Evolutionary conservation across 805 yeast species (phyloP).

Genomic region (Lachancea waltii): DNA sequence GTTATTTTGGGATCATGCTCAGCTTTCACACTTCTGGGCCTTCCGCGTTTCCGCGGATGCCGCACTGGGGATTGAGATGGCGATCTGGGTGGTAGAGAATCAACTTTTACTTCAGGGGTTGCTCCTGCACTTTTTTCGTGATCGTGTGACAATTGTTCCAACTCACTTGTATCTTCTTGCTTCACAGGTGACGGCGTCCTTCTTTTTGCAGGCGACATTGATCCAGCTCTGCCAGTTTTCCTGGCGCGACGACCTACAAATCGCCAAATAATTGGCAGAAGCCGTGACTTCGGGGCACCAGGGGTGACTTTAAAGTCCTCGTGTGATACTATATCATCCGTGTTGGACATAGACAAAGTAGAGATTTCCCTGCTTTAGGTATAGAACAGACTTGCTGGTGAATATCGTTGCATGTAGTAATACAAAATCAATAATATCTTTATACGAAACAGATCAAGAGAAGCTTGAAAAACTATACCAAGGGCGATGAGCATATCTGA

Average conservation of each 20-base stretch:
- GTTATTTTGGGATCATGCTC: too few species aligned
- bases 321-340: constrained; percentile 6
- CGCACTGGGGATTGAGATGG: background rate
- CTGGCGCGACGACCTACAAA: constrained; percentile 4
- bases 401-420: too few species aligned
- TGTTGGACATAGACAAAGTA: constrained; percentile 1
- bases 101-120: background rate
- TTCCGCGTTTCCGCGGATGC: constrained; percentile 11
- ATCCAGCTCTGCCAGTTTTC: constrained; percentile 6
- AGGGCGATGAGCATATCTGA: constrained; percentile 1
- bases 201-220: constrained; percentile 6
- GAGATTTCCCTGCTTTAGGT: too few species aligned
- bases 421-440: too few species aligned
- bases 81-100: background rate
- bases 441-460: background rate
- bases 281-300: background rate
- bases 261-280: constrained; percentile 4
- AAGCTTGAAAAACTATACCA: background rate
- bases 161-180: background rate
- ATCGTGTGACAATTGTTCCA: too few species aligned
- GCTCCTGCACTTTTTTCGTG: background rate
- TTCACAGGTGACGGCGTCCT: background rate
- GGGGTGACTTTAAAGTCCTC: constrained; percentile 2
- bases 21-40: constrained; percentile 11
- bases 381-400: too few species aligned